Evolutionary conservation across 2,329 filamentous ascomycete genomes (phyloP), one percentile per base, ranked within the genome.

Genomic region (Fusarium sacchari): DNA sequence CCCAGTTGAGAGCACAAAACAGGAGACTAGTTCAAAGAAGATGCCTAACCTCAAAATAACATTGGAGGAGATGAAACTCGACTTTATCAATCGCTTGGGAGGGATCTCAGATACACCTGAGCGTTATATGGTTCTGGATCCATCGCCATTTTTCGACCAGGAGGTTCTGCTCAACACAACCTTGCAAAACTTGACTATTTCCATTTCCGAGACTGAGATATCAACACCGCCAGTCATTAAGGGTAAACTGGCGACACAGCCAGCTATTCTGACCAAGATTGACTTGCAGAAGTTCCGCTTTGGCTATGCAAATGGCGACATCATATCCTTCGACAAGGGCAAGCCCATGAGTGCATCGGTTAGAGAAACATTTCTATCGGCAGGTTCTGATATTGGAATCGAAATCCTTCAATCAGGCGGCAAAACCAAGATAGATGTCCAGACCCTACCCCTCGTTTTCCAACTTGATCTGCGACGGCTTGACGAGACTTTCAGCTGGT

Each of bases 401-500:
- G 88, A 87, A 64, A 80, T 91, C 32, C 77, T 82, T 0, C 86
- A 87, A 73, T 82, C 84, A 5, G 70, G 81, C 3, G 83, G 84
- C 4, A 82, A 81, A 10, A 86, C 83, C 20, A 84, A 84, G 64
- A 87, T 93, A 22, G 90, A 93, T 37, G 80, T 97, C 20, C 89
- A 90, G 59, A 97, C 95, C 1, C 86, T 97, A 15, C 94, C 95
- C 11, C 81, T 98, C 4, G 89, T 92, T 66, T 81, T 97, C 15
- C 89, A 91, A 64, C 83, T 98, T 44, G 94, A 98, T 79, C 84
- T 98, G 22, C 91, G 92, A 72, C 89, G 90, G 62, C 84, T 98
- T 28, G 96, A 98, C 76, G 95, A 97, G 77, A 94, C 94, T 0
- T 91, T 98, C 67, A 90, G 90, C 63, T 94, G 94, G 87, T 95